Evolutionary conservation across 139 green algal species (phyloP).

Genomic region (Auxenochlorella pyrenoidosa): DNA sequence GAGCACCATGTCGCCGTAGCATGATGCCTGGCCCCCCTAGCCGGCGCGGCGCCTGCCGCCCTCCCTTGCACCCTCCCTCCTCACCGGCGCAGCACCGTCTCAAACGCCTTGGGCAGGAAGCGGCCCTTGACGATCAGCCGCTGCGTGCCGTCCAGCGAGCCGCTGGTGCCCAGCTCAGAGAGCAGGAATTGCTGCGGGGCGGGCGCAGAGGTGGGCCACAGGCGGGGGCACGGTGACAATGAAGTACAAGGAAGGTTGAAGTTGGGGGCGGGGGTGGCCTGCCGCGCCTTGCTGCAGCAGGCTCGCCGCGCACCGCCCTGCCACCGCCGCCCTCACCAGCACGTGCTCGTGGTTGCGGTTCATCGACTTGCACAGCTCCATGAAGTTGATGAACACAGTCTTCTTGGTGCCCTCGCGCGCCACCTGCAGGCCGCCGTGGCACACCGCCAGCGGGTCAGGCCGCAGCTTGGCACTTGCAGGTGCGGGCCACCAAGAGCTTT

Average conservation of each 20-base stretch:
- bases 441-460: too few species aligned
- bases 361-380: conserved; percentile 97
- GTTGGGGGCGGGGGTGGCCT: too few species aligned
- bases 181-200: conserved; percentile 87
- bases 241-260: too few species aligned
- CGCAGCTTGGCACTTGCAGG: too few species aligned
- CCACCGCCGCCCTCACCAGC: conserved; percentile 16
- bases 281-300: too few species aligned
- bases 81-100: conserved; percentile 89
- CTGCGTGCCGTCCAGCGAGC: conserved; percentile 91
- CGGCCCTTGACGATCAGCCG: conserved; percentile 96
- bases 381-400: conserved; percentile 99
- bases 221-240: too few species aligned
- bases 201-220: too few species aligned
- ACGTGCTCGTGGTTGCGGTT: conserved; percentile 85
- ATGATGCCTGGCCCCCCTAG: too few species aligned
- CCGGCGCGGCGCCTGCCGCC: too few species aligned
- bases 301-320: not conserved
- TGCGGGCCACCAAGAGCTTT: not conserved
- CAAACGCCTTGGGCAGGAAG: conserved; percentile 98
- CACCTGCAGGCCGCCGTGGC: conserved; percentile 56
- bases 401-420: conserved; percentile 99
- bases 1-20: too few species aligned
- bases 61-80: not conserved
- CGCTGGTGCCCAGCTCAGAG: conserved; percentile 92